Conservation (phyloP, 2,329 filamentous ascomycete genomes). For the Parafenestella ontariensis region DNA sequence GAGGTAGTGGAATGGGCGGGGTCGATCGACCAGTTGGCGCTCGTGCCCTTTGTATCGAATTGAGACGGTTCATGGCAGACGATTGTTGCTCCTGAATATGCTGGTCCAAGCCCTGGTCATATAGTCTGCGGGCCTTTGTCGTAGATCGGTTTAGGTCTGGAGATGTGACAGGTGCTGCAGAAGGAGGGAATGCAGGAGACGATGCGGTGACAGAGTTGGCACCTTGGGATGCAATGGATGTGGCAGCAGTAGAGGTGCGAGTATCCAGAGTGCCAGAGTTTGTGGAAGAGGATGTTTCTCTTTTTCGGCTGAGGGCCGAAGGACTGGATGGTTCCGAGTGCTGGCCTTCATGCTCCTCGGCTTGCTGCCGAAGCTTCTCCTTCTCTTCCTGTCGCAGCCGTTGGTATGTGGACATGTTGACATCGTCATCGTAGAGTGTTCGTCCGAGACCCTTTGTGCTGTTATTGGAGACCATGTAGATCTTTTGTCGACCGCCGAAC, state of each 20-base stretch:
- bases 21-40: slow-evolving; percentile 59
- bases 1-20: slow-evolving; percentile 52
- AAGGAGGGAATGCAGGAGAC: slow-evolving; percentile 35
- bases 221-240: slow-evolving; percentile 80
- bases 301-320: slow-evolving; percentile 71
- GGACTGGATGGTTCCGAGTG: slow-evolving; percentile 57
- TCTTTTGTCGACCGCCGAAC: slow-evolving; percentile 94
- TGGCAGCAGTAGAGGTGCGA: slow-evolving; percentile 85
- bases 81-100: slow-evolving; percentile 82
- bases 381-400: slow-evolving; percentile 67
- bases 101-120: slow-evolving; percentile 81
- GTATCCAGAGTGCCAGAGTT: slow-evolving; percentile 71
- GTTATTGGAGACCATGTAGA: slow-evolving; percentile 77
- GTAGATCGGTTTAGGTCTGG: slow-evolving; percentile 67
- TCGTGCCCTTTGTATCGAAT: slow-evolving; percentile 73
- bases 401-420: slow-evolving; percentile 83
- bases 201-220: slow-evolving; percentile 45
- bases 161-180: slow-evolving; percentile 33
- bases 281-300: slow-evolving; percentile 85
- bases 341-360: slow-evolving; percentile 47
- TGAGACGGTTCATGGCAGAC: slow-evolving; percentile 78
- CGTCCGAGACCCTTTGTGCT: slow-evolving; percentile 59
- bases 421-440: slow-evolving; percentile 84
- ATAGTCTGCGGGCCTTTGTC: slow-evolving; percentile 76
- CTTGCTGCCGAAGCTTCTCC: slow-evolving; percentile 50